Base-by-base conservation (phyloP, 1,284 basidiomycete species). In the Austropuccinia psidii region DNA sequence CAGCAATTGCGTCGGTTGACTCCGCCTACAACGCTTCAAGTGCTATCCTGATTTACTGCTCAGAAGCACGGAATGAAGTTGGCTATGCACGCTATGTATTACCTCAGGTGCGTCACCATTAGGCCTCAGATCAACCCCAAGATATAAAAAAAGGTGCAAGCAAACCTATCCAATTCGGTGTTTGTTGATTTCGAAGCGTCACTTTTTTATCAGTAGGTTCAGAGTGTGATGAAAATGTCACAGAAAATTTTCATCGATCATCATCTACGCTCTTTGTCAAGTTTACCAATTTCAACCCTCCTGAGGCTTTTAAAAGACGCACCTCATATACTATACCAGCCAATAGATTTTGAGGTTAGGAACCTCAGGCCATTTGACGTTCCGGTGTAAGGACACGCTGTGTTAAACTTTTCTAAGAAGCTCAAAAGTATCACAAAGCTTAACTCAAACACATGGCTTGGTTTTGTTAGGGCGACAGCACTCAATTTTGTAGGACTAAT, bases 281-380 rank as follows among this genome's bases (percentile, higher is more conserved):
- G 60, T 45, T 4, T 17, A 55, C 27, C 31, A 17, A 27, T 19
- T 33, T 31, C 35, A 27, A 19, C n/a, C 35, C 31, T 33, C 24
- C 15, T 70, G 67, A 45, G n/a, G n/a, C n/a, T n/a, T n/a, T n/a
- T 70, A 35, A 37, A 47, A 43, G 37, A 41, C 1, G 67, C 67
- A 21, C 67, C 67, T 17, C 67, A 70, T 31, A 70, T 55, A n/a
- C 45, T 70, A 41, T 43, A 45, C 55, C 15, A 60, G n/a, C 67
- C 67, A 33, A 35, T 70, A 21, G 55, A 57, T 57, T 70, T 57
- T 33, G 54, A 45, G 33, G 47, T 70, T 33, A 58, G 37, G 21
- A 35, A 70, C 31, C 21, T 70, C 41, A 45, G 67, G n/a, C 67
- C 67, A 5, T 70, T 70, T 27, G 67, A 70, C 49, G 67, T 70